Evolutionary conservation across 768 basidiomycete species (phyloP).

Genomic region (Leucocoprinus leucothites): DNA sequence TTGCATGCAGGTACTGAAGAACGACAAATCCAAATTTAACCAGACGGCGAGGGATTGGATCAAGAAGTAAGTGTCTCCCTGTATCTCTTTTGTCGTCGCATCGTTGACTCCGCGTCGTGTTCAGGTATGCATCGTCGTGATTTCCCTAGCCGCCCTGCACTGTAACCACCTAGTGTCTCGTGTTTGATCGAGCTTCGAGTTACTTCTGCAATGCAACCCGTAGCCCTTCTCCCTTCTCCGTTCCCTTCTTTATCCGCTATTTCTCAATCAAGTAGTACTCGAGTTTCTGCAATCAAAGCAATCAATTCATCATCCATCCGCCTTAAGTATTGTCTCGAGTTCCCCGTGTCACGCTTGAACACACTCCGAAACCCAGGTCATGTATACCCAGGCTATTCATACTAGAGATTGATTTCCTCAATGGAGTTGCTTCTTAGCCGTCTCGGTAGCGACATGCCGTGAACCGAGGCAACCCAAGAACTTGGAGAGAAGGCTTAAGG

Average conservation of each 20-base stretch:
- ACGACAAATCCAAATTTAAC: conserved; percentile 70
- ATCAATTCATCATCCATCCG: not conserved
- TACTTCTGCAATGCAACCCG: too few species aligned
- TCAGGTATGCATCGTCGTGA: conserved; percentile 7
- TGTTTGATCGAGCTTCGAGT: too few species aligned
- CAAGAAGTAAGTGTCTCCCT: conserved; percentile 59
- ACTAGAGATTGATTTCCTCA: not conserved
- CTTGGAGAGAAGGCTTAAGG: not conserved
- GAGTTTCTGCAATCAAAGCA: not conserved
- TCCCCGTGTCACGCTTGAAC: not conserved
- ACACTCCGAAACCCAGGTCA: not conserved
- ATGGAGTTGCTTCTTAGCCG: not conserved
- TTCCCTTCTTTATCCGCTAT: too few species aligned
- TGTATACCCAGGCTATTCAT: not conserved
- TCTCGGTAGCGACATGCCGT: not conserved
- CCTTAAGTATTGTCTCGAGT: not conserved
- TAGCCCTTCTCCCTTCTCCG: too few species aligned
- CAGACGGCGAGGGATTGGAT: conserved; percentile 81
- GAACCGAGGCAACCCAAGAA: not conserved
- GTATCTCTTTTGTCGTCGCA: not conserved
- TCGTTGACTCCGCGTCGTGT: not conserved
- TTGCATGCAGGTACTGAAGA: conserved; percentile 61
- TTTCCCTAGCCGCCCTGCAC: not conserved
- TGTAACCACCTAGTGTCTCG: not conserved
- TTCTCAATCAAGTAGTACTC: not conserved